Evolutionary conservation across 192 early-diverging fungal species (phyloP).

Genomic region (Rhizophagus prolifer): DNA sequence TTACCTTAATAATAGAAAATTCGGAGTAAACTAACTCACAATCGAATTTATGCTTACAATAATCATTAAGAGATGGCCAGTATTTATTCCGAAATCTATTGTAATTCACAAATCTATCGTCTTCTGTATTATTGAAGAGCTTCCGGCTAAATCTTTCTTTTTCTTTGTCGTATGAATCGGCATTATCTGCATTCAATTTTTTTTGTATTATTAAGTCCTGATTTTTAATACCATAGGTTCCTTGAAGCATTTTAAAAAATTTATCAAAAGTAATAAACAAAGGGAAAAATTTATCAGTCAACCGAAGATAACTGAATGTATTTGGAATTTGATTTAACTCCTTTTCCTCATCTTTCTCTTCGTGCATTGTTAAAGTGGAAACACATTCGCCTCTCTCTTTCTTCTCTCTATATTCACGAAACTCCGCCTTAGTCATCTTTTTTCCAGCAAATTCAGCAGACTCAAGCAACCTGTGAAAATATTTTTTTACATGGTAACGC

Average conservation of each 20-base stretch:
- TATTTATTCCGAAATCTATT: conserved; percentile 5
- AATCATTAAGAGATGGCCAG: neutral
- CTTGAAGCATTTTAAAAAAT: conserved; percentile 19
- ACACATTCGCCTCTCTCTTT: neutral
- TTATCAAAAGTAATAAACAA: conserved; percentile 15
- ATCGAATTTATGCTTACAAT: neutral
- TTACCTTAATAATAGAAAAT: conserved; percentile 16
- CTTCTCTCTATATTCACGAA: neutral
- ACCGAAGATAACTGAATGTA: neutral
- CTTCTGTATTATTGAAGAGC: neutral
- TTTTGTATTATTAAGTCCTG: neutral
- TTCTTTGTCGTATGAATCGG: neutral
- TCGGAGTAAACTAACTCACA: conserved; percentile 1
- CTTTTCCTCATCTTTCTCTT: conserved; percentile 16
- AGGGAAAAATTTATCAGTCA: conserved; percentile 8
- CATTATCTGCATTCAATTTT: neutral
- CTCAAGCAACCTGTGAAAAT: neutral
- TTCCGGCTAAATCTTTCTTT: neutral
- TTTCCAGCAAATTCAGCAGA: neutral
- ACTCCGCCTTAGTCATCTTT: neutral
- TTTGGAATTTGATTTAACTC: neutral
- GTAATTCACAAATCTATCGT: neutral
- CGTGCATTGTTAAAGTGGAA: neutral
- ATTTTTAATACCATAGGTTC: conserved; percentile 6
- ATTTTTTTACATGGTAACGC: conserved; percentile 12